Conservation (phyloP, 805 yeast species). For the Ogataea parapolymorpha region DNA sequence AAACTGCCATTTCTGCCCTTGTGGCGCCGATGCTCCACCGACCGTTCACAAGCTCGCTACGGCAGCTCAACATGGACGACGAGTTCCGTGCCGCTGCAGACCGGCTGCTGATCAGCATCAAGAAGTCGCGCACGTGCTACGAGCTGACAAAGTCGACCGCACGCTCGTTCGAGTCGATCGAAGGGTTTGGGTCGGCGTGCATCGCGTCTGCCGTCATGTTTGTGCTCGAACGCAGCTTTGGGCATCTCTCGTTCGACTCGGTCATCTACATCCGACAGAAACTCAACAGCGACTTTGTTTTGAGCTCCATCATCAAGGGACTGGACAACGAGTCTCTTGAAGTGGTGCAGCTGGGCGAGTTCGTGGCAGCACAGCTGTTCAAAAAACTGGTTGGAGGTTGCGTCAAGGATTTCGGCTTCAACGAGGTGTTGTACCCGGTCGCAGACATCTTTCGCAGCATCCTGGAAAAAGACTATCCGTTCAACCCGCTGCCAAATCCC, state of each 20-base stretch:
- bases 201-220: conserved; percentile 54
- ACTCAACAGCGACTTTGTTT: conserved; percentile 35
- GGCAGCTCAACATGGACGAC: conserved; percentile 23
- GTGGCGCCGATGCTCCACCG: conserved; percentile 37
- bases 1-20: conserved; percentile 45
- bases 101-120: conserved; percentile 43
- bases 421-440: conserved; percentile 57
- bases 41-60: conserved; percentile 23
- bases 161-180: conserved; percentile 41
- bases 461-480: conserved; percentile 61
- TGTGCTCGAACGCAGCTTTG: conserved; percentile 62
- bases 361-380: conserved; percentile 51
- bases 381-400: conserved; percentile 65
- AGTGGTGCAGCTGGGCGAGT: conserved; percentile 41
- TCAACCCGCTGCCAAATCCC: conserved; percentile 32
- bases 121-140: conserved; percentile 60
- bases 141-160: conserved; percentile 35
- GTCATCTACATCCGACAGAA: conserved; percentile 44
- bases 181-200: conserved; percentile 55
- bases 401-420: conserved; percentile 79
- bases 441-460: conserved; percentile 65
- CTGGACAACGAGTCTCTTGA: conserved; percentile 40
- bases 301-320: conserved; percentile 45
- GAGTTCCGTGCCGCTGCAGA: conserved; percentile 28
- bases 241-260: conserved; percentile 50